Evolutionary conservation across 768 basidiomycete species (phyloP).

Genomic region (Podaxis rugospora): DNA sequence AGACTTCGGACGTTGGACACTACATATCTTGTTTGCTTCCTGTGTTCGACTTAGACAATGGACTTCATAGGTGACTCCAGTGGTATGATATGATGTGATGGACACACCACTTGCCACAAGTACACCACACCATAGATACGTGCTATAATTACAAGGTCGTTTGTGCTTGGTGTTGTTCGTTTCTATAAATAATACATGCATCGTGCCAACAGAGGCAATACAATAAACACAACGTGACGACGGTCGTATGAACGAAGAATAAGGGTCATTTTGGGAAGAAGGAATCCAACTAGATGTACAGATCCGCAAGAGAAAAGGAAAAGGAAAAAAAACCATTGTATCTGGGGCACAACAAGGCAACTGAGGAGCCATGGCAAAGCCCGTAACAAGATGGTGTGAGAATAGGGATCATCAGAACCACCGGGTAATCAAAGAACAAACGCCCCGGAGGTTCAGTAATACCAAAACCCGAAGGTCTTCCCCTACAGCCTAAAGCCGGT

Average conservation of each 20-base stretch:
- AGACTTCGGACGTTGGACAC: background rate
- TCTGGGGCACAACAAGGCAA: background rate
- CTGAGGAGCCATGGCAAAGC: background rate
- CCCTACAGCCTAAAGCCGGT: background rate
- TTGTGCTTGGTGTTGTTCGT: background rate
- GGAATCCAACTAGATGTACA: background rate
- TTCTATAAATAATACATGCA: conserved; percentile 9
- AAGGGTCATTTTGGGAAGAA: background rate
- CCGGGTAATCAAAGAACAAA: background rate
- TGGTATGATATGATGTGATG: conserved; percentile 3
- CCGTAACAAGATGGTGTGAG: background rate
- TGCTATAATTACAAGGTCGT: conserved; percentile 3
- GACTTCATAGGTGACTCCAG: background rate
- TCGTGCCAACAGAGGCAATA: background rate
- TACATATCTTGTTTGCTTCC: background rate
- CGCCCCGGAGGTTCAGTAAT: background rate
- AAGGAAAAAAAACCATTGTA: background rate
- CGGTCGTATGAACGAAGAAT: background rate
- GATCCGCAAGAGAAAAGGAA: background rate
- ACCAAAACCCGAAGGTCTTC: background rate
- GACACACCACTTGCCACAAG: background rate
- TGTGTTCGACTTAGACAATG: background rate
- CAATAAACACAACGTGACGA: background rate
- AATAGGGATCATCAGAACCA: background rate
- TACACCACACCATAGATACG: conserved; percentile 1